These are phyloP conservation scores for Geranium brycei DNA, from an alignment of 345 rosid species.

Conservation along the genomic window DNA sequence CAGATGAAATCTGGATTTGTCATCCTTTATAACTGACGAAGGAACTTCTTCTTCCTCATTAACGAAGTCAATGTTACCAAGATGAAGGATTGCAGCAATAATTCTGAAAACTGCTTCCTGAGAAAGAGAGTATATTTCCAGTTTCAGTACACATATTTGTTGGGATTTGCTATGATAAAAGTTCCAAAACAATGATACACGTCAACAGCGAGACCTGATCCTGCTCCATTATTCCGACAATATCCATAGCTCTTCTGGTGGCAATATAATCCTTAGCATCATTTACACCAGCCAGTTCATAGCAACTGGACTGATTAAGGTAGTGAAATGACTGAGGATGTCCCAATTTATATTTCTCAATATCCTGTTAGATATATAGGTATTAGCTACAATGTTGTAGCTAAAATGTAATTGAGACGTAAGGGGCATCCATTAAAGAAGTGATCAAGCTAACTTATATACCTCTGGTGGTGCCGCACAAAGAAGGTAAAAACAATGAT, in stretches of 20 bases:
- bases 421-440: conserved; percentile 3
- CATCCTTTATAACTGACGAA: conserved; percentile 50
- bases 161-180: background rate
- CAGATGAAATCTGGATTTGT: conserved; percentile 58
- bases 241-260: conserved; percentile 78
- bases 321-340: conserved; percentile 78
- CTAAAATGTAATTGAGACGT: background rate
- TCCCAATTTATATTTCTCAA: conserved; percentile 71
- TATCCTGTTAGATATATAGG: conserved; percentile 37
- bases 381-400: conserved; percentile 12
- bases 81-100: conserved; percentile 90
- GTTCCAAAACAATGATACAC: conserved; percentile 4
- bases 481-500: conserved; percentile 86
- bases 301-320: conserved; percentile 88
- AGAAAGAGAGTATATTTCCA: conserved; percentile 8
- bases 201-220: conserved; percentile 57
- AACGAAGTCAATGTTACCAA: conserved; percentile 64
- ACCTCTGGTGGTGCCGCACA: conserved; percentile 87
- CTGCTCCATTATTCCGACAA: conserved; percentile 60
- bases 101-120: conserved; percentile 74
- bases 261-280: conserved; percentile 66
- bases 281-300: conserved; percentile 51
- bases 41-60: conserved; percentile 54
- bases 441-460: conserved; percentile 10
- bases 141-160: conserved; percentile 5